These are phyloP conservation scores for Candida ponderosae DNA, from an alignment of 805 yeast genomes.

Conservation along the genomic window DNA sequence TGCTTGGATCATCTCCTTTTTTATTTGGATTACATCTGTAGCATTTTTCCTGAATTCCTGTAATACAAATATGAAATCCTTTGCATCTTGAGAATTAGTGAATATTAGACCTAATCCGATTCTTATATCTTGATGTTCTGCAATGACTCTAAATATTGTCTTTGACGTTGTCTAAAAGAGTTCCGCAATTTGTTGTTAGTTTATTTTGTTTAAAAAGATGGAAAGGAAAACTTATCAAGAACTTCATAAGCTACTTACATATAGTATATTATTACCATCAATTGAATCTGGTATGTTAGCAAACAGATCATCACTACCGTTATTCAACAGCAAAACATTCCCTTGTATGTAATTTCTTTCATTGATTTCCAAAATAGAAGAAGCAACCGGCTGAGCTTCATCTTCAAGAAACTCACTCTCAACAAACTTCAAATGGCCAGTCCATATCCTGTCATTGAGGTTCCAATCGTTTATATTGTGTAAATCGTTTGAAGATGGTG, in stretches of 20 bases:
- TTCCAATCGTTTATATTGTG: slow-evolving; percentile 21
- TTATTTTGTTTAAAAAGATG: slow-evolving; percentile 9
- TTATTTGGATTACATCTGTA: too few species aligned
- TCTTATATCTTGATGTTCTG: slow-evolving; percentile 22
- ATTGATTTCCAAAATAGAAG: neutral
- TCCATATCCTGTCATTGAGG: slow-evolving; percentile 26
- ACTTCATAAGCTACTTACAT: slow-evolving; percentile 13
- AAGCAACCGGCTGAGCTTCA: neutral
- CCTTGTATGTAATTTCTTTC: slow-evolving; percentile 1
- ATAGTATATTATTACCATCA: slow-evolving; percentile 22
- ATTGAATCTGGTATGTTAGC: slow-evolving; percentile 26
- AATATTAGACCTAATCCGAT: slow-evolving; percentile 36
- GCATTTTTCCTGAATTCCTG: slow-evolving; percentile 23
- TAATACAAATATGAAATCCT: slow-evolving; percentile 29
- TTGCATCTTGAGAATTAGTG: slow-evolving; percentile 22
- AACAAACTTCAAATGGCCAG: slow-evolving; percentile 22
- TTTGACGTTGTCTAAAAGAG: slow-evolving; percentile 7
- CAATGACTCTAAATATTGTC: slow-evolving; percentile 27
- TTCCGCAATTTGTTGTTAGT: neutral
- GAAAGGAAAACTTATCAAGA: too few species aligned
- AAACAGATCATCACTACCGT: slow-evolving; percentile 21
- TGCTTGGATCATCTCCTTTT: too few species aligned
- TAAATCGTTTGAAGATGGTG: slow-evolving; percentile 2
- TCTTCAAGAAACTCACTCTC: slow-evolving; percentile 16
- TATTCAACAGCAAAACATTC: slow-evolving; percentile 4